phyloP scores from a whole-genome alignment of 805 yeast species.

The Candida arabinofermentans region DNA sequence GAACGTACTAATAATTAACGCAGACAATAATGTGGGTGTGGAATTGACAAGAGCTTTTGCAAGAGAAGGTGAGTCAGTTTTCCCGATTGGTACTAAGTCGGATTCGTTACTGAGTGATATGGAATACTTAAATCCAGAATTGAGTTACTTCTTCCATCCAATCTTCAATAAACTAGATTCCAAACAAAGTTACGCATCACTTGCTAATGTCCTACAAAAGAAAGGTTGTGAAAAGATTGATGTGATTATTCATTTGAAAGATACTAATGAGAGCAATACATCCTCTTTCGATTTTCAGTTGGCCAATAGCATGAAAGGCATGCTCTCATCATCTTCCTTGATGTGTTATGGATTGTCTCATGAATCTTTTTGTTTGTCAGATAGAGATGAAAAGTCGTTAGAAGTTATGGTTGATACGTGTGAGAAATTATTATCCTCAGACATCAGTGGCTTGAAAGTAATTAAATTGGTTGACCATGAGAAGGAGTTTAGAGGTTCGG shows the following conservation, averaged over 20 bases:
- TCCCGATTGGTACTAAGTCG: not conserved
- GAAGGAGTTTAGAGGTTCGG: not conserved
- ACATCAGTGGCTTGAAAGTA: not conserved
- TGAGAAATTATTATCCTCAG: not conserved
- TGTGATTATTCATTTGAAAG: not conserved
- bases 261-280: not conserved
- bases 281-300: too few relatives aligned
- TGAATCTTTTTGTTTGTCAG: too few relatives aligned
- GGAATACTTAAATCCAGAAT: constrained; percentile 1
- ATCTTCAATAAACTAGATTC: not conserved
- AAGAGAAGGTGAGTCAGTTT: not conserved
- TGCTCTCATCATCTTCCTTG: too few relatives aligned
- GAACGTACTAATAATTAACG: constrained; percentile 1
- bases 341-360: too few relatives aligned
- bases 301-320: too few relatives aligned
- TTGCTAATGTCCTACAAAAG: not conserved
- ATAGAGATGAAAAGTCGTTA: too few relatives aligned
- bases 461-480: not conserved
- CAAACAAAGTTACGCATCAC: not conserved
- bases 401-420: too few relatives aligned
- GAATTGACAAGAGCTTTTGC: not conserved
- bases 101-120: not conserved
- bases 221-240: not conserved
- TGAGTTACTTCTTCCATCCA: not conserved
- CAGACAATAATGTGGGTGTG: not conserved